Base-by-base conservation (phyloP, 1,284 basidiomycete genomes). In the Clitocybe nebularis region DNA sequence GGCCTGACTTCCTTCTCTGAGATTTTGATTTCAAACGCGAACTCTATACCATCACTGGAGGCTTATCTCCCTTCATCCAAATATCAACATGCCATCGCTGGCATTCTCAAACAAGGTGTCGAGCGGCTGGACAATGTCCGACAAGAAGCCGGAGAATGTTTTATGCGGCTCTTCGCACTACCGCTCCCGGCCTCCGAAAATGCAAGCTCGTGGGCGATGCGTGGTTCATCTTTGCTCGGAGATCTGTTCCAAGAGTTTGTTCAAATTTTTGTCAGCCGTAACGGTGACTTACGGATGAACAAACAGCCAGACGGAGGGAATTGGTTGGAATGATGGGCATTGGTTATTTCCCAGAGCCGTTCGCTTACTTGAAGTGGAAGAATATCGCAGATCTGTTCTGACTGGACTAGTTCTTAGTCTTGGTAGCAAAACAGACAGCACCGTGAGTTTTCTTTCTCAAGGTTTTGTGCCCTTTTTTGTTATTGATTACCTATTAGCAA, bases 81-180 rank as follows among this genome's bases (percentile, higher is more conserved):
- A 39, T 85, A 79, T 61, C 72, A 81, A 45, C 55, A 63, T n/a
- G 71, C 75, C 7, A 58, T 89, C 30, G 77, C 74, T 2, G 82
- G 80, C 0, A 77, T 94, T 38, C 68, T 93, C 45, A 96, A 93
- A 62, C 92, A 96, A 59, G 86, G 89, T 5, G 81, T 91, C 11
- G 95, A 98, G 63, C 75, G 93, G 49, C 78, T 98, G 19, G 93
- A 97, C 58, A 89, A 88, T 53, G 89, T 98, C 22, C 77, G 94
- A 23, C 81, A 84, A 45, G 80, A 79, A 30, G 85, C 90, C 1
- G 92, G 90, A 0, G 67, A 74, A 51, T 70, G 74, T 47, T 74
- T 91, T 43, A 50, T 78, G 45, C 60, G 62, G 28, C 62, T 84
- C 28, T 50, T 92, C 22, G 50, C 60, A 16, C 58, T 74, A 6